These are phyloP conservation scores for Candida germanica DNA, from an alignment of 805 yeast species.

Conservation along the genomic window DNA sequence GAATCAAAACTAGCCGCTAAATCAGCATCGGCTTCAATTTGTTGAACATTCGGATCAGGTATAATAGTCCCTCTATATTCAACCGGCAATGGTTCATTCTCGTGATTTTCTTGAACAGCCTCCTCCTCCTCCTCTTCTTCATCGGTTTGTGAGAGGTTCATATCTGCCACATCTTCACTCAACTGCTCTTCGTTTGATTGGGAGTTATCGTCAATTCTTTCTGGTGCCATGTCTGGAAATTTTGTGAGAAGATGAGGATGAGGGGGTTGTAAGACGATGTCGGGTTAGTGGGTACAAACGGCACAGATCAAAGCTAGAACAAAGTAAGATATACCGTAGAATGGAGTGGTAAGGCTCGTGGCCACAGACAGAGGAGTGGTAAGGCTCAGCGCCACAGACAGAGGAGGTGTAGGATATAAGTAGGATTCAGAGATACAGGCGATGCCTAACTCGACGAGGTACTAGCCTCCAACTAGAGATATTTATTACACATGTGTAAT, in stretches of 20 bases:
- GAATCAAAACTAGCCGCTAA: slow-evolving; percentile 53
- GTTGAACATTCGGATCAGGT: slow-evolving; percentile 48
- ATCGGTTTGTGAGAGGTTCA: slow-evolving; percentile 5
- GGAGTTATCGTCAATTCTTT: not conserved
- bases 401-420: too few species aligned
- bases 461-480: not conserved
- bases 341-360: too few species aligned
- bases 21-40: slow-evolving; percentile 67
- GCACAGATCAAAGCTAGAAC: too few species aligned
- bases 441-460: too few species aligned
- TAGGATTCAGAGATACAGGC: too few species aligned
- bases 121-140: slow-evolving; percentile 22
- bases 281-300: too few species aligned
- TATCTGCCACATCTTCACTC: slow-evolving; percentile 10
- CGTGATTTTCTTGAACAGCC: slow-evolving; percentile 17
- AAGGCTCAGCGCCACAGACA: too few species aligned
- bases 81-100: slow-evolving; percentile 33
- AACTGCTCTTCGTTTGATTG: slow-evolving; percentile 6
- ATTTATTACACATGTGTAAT: slow-evolving; percentile 1
- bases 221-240: slow-evolving; percentile 1
- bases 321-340: too few species aligned
- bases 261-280: too few species aligned
- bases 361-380: too few species aligned
- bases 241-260: too few species aligned
- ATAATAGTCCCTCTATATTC: slow-evolving; percentile 43